These are phyloP conservation scores for Ephemerocybe angulata DNA, from an alignment of 768 basidiomycete genomes.

Conservation along the genomic window DNA sequence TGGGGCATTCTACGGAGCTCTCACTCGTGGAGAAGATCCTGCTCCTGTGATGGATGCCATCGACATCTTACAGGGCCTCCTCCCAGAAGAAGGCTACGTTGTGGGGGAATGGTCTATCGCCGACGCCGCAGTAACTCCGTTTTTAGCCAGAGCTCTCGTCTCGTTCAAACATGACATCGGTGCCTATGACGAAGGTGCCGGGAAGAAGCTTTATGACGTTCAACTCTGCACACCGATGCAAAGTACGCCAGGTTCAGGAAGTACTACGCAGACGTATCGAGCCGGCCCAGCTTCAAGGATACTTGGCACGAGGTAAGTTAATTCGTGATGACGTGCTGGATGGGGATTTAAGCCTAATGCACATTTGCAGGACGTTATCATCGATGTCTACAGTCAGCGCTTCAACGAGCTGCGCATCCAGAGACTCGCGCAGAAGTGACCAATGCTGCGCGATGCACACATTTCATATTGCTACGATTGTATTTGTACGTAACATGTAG, in stretches of 20 bases:
- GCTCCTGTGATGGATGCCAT: slow-evolving; percentile 40
- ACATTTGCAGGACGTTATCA: too few species aligned
- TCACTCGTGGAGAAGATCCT: slow-evolving; percentile 36
- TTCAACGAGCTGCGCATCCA: too few species aligned
- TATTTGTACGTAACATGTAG: too few species aligned
- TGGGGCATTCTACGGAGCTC: slow-evolving; percentile 34
- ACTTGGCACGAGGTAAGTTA: slow-evolving; percentile 55
- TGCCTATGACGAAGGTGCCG: slow-evolving; percentile 44
- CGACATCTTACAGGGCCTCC: slow-evolving; percentile 45
- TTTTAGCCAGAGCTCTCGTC: slow-evolving; percentile 50
- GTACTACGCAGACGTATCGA: slow-evolving; percentile 46
- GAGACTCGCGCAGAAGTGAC: too few species aligned
- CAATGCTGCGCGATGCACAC: too few species aligned
- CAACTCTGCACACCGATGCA: slow-evolving; percentile 35
- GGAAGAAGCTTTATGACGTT: slow-evolving; percentile 41
- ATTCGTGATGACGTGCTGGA: too few species aligned
- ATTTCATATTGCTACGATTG: too few species aligned
- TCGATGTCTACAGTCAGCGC: too few species aligned
- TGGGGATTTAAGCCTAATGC: too few species aligned
- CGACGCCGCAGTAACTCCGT: slow-evolving; percentile 58
- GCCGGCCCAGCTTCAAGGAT: slow-evolving; percentile 50
- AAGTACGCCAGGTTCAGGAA: slow-evolving; percentile 48
- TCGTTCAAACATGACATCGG: slow-evolving; percentile 49
- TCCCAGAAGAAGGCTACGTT: slow-evolving; percentile 46
- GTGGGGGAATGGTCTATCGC: slow-evolving; percentile 51